phyloP scores from a whole-genome alignment of 2,329 filamentous ascomycete genomes.

The Arthrobotrys megalospora region DNA sequence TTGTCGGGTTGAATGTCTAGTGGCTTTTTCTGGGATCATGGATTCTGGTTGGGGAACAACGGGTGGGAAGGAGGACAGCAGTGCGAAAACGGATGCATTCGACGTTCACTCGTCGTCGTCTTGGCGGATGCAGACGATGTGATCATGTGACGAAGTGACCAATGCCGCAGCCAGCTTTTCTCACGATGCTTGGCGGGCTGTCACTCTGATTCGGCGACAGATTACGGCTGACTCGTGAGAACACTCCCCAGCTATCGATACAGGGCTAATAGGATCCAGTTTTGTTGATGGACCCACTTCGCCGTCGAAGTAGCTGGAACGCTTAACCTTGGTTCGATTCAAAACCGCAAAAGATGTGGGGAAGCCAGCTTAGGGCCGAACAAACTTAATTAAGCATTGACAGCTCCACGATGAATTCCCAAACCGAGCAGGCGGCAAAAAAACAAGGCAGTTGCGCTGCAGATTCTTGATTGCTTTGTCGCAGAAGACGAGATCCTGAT shows the following conservation, averaged over 20 bases:
- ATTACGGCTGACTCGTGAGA: slow-evolving; percentile 4
- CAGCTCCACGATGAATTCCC: neutral
- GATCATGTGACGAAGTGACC: slow-evolving; percentile 27
- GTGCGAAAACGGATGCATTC: slow-evolving; percentile 1
- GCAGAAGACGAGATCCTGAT: slow-evolving; percentile 12
- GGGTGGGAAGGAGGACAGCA: neutral
- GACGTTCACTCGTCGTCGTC: neutral
- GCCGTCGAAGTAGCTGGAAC: slow-evolving; percentile 23
- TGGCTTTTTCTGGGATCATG: slow-evolving; percentile 19
- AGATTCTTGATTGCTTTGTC: too few species aligned
- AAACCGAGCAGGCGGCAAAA: neutral
- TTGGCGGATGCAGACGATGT: slow-evolving; percentile 17
- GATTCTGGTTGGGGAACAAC: slow-evolving; percentile 30
- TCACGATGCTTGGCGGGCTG: slow-evolving; percentile 7
- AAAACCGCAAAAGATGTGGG: slow-evolving; percentile 26
- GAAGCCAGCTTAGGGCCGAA: slow-evolving; percentile 7
- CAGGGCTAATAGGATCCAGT: neutral
- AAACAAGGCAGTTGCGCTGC: slow-evolving; percentile 21
- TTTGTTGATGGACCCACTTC: neutral
- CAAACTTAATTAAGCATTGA: slow-evolving; percentile 8
- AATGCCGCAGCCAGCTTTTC: slow-evolving; percentile 6
- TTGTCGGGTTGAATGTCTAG: slow-evolving; percentile 31
- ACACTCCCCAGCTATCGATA: neutral
- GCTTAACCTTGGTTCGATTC: slow-evolving; percentile 18
- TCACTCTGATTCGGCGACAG: neutral